Conservation (phyloP, 2,329 filamentous ascomycete species). For the Pseudogymnoascus sp. region DNA sequence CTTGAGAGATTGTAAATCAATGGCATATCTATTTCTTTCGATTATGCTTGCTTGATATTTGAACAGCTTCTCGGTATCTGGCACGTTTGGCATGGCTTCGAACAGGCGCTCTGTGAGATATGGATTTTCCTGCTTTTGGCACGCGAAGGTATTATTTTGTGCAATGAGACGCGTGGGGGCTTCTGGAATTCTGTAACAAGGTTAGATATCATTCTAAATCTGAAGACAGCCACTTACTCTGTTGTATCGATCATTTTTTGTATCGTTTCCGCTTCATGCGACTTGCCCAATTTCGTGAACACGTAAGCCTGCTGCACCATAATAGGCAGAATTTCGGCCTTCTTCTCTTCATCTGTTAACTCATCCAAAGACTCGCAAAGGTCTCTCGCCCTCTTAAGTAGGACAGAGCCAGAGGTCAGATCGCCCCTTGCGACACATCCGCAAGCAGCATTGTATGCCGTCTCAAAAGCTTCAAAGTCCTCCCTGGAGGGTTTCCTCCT, state of each 20-base stretch:
- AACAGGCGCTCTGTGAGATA: slow-evolving; percentile 58
- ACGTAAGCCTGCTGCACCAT: slow-evolving; percentile 69
- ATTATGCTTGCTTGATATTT: slow-evolving; percentile 58
- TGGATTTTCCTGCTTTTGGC: slow-evolving; percentile 48
- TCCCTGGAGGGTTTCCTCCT: slow-evolving; percentile 47
- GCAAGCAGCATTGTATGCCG: slow-evolving; percentile 73
- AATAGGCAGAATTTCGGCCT: slow-evolving; percentile 66
- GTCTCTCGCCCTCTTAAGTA: slow-evolving; percentile 61
- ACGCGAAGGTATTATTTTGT: slow-evolving; percentile 52
- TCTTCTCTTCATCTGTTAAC: slow-evolving; percentile 64
- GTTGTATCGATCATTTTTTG: slow-evolving; percentile 52
- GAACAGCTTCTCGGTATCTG: slow-evolving; percentile 58
- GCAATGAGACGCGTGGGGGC: slow-evolving; percentile 57
- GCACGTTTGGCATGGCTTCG: slow-evolving; percentile 43
- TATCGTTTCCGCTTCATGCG: slow-evolving; percentile 55
- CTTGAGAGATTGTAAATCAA: slow-evolving; percentile 61
- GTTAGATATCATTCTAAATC: slow-evolving; percentile 24
- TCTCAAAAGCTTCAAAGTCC: slow-evolving; percentile 69
- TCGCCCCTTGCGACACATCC: slow-evolving; percentile 62
- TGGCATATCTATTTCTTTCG: slow-evolving; percentile 52
- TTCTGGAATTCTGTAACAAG: slow-evolving; percentile 51
- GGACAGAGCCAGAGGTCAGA: slow-evolving; percentile 52
- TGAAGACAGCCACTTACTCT: slow-evolving; percentile 41
- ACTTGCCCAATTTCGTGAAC: slow-evolving; percentile 55
- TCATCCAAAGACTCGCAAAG: slow-evolving; percentile 69